These are phyloP conservation scores for Beta macrorhiza DNA, from an alignment of 179 eudicot genomes.

Conservation along the genomic window DNA sequence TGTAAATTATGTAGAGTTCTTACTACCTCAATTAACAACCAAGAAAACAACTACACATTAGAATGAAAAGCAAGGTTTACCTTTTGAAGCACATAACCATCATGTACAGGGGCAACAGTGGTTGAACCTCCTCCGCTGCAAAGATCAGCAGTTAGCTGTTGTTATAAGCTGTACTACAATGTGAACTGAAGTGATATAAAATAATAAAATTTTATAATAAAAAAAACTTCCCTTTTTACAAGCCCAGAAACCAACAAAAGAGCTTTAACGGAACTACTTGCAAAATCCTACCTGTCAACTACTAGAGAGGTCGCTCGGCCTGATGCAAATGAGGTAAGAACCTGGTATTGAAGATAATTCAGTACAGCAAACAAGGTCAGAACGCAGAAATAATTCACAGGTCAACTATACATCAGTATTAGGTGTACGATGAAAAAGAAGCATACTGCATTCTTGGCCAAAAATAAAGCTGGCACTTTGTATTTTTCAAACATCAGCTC, in stretches of 20 bases:
- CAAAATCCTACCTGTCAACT: conserved; percentile 68
- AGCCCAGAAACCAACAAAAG: background rate
- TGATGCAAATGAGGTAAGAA: conserved; percentile 96
- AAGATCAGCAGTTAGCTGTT: conserved; percentile 15
- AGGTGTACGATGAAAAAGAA: conserved; percentile 19
- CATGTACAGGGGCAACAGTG: conserved; percentile 93
- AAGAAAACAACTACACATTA: background rate
- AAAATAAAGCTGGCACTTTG: conserved; percentile 90
- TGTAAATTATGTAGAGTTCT: conserved; percentile 1
- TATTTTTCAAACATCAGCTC: conserved; percentile 98
- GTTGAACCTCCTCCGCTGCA: conserved; percentile 98
- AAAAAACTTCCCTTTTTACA: background rate
- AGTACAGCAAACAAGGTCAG: conserved; percentile 13
- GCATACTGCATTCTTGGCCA: conserved; percentile 97
- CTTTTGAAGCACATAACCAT: conserved; percentile 99
- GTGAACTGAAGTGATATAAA: conserved; percentile 4
- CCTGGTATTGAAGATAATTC: conserved; percentile 46
- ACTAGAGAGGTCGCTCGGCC: conserved; percentile 93
- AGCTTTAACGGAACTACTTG: background rate
- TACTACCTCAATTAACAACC: background rate
- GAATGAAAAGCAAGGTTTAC: conserved; percentile 34
- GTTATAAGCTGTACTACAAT: conserved; percentile 2
- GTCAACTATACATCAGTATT: conserved; percentile 14
- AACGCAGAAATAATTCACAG: conserved; percentile 14
- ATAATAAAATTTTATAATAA: no score